Percentiles rank a stretch among this genome's conserved stretches.
These are phyloP conservation scores for Rhododendron henanense DNA, from an alignment of 148 eudicot genomes.

Conservation along the genomic window DNA sequence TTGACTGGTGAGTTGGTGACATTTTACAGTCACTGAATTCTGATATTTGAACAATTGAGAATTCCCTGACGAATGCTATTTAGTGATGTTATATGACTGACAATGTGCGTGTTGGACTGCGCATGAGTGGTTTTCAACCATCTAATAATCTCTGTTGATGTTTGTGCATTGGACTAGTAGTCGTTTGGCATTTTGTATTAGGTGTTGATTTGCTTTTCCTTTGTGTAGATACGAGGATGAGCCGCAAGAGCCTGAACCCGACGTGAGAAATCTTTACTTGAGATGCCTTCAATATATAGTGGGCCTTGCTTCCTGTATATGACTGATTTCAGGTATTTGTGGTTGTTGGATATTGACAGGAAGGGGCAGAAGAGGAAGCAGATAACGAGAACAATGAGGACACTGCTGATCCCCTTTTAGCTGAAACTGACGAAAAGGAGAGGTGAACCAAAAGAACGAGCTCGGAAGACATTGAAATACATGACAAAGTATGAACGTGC, in stretches of 20 bases:
- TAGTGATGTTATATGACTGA: background rate
- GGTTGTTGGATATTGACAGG: slow-evolving; percentile 25
- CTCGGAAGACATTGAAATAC: slow-evolving; percentile 77
- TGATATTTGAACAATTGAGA: background rate
- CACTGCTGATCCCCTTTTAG: slow-evolving; percentile 46
- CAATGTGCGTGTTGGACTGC: background rate
- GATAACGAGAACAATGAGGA: slow-evolving; percentile 56
- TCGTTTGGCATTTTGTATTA: background rate
- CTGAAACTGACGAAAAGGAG: slow-evolving; percentile 65
- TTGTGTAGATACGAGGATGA: slow-evolving; percentile 41
- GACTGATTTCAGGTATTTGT: background rate
- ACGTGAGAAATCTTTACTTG: slow-evolving; percentile 25
- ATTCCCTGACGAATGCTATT: background rate
- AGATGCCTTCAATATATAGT: background rate
- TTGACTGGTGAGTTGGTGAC: background rate
- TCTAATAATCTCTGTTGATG: background rate
- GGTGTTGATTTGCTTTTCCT: background rate
- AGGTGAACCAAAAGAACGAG: slow-evolving; percentile 45
- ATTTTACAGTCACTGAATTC: background rate
- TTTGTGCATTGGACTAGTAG: background rate
- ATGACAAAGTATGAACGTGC: slow-evolving; percentile 80
- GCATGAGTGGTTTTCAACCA: background rate
- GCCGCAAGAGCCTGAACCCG: slow-evolving; percentile 45
- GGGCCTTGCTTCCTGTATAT: background rate
- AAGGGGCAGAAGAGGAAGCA: slow-evolving; percentile 58